Evolutionary conservation across 106 monocot genomes (phyloP).

Genomic region (Dendrobium huoshanense): DNA sequence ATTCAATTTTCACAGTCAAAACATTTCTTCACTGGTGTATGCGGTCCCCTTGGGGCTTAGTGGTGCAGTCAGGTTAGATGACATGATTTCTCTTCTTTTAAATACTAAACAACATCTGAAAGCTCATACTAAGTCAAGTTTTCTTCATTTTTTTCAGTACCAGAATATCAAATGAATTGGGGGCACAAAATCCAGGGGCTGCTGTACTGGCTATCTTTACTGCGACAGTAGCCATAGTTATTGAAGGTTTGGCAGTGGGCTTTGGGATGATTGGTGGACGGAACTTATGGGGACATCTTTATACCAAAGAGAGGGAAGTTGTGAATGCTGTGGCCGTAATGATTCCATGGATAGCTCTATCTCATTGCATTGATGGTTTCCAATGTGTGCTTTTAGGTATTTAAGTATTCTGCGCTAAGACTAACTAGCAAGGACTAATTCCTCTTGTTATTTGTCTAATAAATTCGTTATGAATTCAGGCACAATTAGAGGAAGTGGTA

Average conservation of each 20-base stretch:
- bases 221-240: neutral
- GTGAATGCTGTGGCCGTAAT: conserved; percentile 24
- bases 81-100: neutral
- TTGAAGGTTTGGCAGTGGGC: conserved; percentile 14
- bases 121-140: too few species aligned
- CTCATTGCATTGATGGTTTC: conserved; percentile 19
- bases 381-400: conserved; percentile 39
- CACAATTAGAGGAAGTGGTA: conserved; percentile 41
- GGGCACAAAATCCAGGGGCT: conserved; percentile 18
- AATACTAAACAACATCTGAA: neutral
- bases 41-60: conserved; percentile 10
- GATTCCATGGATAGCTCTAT: conserved; percentile 25
- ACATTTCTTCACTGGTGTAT: conserved; percentile 21
- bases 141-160: conserved; percentile 11
- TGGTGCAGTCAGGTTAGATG: conserved; percentile 19
- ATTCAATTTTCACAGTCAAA: conserved; percentile 18
- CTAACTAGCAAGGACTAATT: too few species aligned
- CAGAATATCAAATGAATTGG: conserved; percentile 40
- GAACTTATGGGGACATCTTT: conserved; percentile 23
- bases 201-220: conserved; percentile 18
- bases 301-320: conserved; percentile 33
- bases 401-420: too few species aligned
- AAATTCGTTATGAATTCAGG: conserved; percentile 12
- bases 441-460: too few species aligned
- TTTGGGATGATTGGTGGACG: conserved; percentile 8